Conservation (phyloP, 768 basidiomycete species). For the Coprinellus micaceus region DNA sequence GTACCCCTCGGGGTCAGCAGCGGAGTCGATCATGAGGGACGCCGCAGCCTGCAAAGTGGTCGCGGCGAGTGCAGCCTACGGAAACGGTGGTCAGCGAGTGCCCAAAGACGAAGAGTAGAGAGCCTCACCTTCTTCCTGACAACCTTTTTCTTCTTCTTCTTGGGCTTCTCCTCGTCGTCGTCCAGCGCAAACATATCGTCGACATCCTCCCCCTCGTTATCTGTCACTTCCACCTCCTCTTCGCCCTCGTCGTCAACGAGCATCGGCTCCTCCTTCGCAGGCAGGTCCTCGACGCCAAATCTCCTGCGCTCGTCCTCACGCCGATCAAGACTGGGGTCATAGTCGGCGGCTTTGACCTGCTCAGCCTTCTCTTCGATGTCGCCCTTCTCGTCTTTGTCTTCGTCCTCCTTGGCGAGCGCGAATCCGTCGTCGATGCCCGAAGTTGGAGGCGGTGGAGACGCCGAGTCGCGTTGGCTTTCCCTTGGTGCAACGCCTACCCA, state of each 20-base stretch:
- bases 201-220: constrained; percentile 73
- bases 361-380: constrained; percentile 36
- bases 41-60: constrained; percentile 33
- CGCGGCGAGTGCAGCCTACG: neutral
- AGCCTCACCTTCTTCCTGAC: neutral
- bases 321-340: constrained; percentile 75
- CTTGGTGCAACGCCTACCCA: neutral
- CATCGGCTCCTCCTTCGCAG: constrained; percentile 36
- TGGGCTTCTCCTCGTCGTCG: constrained; percentile 46
- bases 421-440: constrained; percentile 40
- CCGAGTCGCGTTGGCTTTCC: constrained; percentile 48
- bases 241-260: constrained; percentile 51
- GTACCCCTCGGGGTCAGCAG: constrained; percentile 93
- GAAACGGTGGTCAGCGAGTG: neutral
- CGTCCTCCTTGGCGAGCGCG: constrained; percentile 63
- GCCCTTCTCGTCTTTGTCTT: constrained; percentile 46
- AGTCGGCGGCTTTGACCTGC: constrained; percentile 89
- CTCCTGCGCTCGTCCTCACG: constrained; percentile 80
- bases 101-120: neutral
- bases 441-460: constrained; percentile 57
- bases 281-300: constrained; percentile 35
- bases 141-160: constrained; percentile 45
- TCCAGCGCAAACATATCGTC: constrained; percentile 87
- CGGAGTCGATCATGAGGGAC: constrained; percentile 75
- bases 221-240: constrained; percentile 46